phyloP scores from a whole-genome alignment of 2,329 filamentous ascomycete species.

The Diaporthe amygdali region DNA sequence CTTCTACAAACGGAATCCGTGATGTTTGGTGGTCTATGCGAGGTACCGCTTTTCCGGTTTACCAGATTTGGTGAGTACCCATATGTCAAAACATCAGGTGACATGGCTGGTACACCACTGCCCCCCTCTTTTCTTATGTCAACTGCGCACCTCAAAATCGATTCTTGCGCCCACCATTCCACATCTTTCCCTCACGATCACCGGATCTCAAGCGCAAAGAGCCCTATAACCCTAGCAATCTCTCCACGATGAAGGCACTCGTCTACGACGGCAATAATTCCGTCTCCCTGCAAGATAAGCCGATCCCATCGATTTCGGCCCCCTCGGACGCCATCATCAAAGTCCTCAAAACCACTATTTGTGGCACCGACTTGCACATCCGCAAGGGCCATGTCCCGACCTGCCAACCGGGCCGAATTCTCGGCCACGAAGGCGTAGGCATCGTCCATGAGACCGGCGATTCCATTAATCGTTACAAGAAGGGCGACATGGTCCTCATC shows the following conservation, averaged over 20 bases:
- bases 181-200: neutral
- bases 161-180: neutral
- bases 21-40: neutral
- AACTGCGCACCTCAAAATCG: neutral
- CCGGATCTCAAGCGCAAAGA: neutral
- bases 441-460: constrained; percentile 49
- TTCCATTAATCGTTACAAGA: constrained; percentile 50
- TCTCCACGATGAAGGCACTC: constrained; percentile 49
- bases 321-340: constrained; percentile 56
- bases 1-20: neutral
- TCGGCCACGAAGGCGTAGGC: constrained; percentile 61
- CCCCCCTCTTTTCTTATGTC: neutral
- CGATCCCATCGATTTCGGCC: constrained; percentile 44
- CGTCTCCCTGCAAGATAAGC: constrained; percentile 45
- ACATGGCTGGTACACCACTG: neutral
- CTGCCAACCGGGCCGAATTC: constrained; percentile 47
- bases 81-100: neutral
- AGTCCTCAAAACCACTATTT: constrained; percentile 54
- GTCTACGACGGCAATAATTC: constrained; percentile 43
- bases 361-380: constrained; percentile 62
- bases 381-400: constrained; percentile 57
- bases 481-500: constrained; percentile 58
- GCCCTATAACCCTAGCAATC: constrained; percentile 10
- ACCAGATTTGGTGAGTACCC: neutral
- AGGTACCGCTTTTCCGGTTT: neutral